Evolutionary conservation across 2,329 filamentous ascomycete genomes (phyloP).

Genomic region (Myriosclerotinia duriaeana): DNA sequence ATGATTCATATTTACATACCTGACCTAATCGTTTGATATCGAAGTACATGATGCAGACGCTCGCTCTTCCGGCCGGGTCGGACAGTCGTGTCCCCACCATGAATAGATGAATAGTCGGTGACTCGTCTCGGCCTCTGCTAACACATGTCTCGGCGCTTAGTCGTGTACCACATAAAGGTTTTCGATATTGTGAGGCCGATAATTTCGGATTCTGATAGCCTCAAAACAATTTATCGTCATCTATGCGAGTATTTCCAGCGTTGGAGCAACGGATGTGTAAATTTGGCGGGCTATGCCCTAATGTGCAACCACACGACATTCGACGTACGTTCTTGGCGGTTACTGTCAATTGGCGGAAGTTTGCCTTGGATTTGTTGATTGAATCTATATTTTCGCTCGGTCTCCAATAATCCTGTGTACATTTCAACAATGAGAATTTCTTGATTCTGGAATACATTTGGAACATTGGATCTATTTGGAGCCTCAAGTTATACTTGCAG

Average conservation of each 20-base stretch:
- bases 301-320: not conserved
- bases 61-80: not conserved
- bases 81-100: constrained; percentile 1
- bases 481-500: no score
- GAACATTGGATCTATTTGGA: no score
- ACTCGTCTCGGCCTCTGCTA: not conserved
- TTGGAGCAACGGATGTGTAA: not conserved
- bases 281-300: not conserved
- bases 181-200: not conserved
- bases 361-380: not conserved
- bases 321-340: not conserved
- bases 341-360: not conserved
- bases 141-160: not conserved
- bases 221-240: not conserved
- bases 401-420: no score
- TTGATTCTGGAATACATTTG: no score
- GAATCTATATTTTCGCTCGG: not conserved
- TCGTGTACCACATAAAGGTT: not conserved
- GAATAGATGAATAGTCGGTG: not conserved
- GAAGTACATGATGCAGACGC: constrained; percentile 4
- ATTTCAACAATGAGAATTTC: no score
- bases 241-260: not conserved
- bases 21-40: not conserved
- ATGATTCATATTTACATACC: not conserved
- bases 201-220: not conserved